Percentiles rank a stretch among this genome's conserved stretches.
These are phyloP conservation scores for Candida arabinofermentans DNA, from an alignment of 805 yeast species.

Conservation along the genomic window DNA sequence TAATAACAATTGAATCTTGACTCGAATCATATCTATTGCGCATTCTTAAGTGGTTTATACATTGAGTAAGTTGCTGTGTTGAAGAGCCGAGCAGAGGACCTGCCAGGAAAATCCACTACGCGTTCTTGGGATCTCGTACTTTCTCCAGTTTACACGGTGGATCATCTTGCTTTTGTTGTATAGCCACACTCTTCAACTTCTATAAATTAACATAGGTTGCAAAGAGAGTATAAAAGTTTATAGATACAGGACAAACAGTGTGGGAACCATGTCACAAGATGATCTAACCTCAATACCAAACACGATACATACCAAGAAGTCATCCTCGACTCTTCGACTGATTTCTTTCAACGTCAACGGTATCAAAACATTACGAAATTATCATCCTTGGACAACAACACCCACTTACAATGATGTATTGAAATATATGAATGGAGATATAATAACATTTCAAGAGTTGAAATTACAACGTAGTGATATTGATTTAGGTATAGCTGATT, in stretches of 20 bases:
- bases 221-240: no score
- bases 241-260: no score
- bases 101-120: no score
- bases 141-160: no score
- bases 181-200: no score
- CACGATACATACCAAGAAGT: constrained; percentile 8
- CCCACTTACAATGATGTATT: constrained; percentile 44
- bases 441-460: constrained; percentile 84
- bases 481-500: constrained; percentile 30
- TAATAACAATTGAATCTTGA: background rate
- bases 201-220: no score
- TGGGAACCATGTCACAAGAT: background rate
- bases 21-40: background rate
- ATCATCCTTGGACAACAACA: constrained; percentile 74
- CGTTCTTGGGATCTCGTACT: no score
- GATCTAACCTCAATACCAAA: background rate
- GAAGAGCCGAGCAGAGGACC: no score
- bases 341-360: constrained; percentile 83
- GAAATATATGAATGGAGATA: constrained; percentile 57
- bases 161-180: no score
- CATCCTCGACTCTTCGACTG: constrained; percentile 19
- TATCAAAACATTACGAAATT: constrained; percentile 69
- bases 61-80: no score
- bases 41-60: no score
- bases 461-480: constrained; percentile 57